Conservation (phyloP, 805 yeast genomes). For the Kodamaea jinghongensis region DNA sequence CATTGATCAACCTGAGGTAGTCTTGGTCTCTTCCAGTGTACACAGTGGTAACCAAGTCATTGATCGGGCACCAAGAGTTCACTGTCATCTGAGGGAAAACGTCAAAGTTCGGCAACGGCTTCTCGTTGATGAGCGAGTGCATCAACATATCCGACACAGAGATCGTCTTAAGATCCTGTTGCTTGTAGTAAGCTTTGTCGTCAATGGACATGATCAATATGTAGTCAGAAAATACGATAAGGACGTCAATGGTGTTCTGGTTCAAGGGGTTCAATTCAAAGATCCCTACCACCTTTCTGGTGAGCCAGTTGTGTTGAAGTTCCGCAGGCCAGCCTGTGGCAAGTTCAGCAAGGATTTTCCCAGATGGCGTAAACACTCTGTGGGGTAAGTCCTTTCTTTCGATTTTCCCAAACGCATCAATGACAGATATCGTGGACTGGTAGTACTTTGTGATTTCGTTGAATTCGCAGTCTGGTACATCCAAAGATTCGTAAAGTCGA, state of each 20-base stretch:
- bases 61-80: constrained; percentile 61
- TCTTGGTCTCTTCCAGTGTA: constrained; percentile 27
- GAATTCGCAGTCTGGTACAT: constrained; percentile 14
- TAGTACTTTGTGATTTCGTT: constrained; percentile 40
- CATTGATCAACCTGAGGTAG: constrained; percentile 27
- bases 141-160: constrained; percentile 75
- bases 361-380: constrained; percentile 85
- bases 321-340: constrained; percentile 87
- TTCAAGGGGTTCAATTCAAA: constrained; percentile 36
- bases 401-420: constrained; percentile 70
- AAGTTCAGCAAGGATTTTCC: constrained; percentile 79
- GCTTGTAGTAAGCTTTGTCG: constrained; percentile 40
- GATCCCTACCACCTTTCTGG: constrained; percentile 80
- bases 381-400: constrained; percentile 26
- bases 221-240: constrained; percentile 80
- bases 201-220: constrained; percentile 59
- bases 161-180: constrained; percentile 40
- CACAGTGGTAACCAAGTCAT: constrained; percentile 51
- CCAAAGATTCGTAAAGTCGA: constrained; percentile 51
- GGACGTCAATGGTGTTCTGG: constrained; percentile 39
- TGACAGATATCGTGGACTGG: constrained; percentile 56
- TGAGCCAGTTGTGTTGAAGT: constrained; percentile 84
- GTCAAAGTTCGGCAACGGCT: constrained; percentile 54
- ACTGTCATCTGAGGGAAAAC: constrained; percentile 68
- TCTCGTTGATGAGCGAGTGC: constrained; percentile 87